These are phyloP conservation scores for Nematocida displodere DNA, from an alignment of 371 early-diverging fungal genomes.

Conservation along the genomic window DNA sequence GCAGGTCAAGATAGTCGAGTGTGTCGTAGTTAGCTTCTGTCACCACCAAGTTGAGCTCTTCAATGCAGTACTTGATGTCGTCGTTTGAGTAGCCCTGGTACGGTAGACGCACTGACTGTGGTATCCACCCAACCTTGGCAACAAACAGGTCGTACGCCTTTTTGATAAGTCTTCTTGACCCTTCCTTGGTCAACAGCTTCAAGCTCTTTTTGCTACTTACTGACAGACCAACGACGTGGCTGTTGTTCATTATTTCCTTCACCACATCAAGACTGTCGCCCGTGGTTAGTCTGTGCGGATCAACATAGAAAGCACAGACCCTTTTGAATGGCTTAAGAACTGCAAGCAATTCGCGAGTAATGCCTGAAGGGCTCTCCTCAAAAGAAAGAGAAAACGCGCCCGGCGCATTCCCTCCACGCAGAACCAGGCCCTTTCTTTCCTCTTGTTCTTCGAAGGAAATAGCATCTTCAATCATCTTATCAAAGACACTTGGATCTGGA, in stretches of 20 bases:
- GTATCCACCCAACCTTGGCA: neutral
- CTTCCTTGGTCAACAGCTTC: neutral
- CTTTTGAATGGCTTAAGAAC: slow-evolving; percentile 15
- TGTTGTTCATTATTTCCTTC: slow-evolving; percentile 5
- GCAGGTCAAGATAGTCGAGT: slow-evolving; percentile 9
- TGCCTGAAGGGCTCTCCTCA: slow-evolving; percentile 20
- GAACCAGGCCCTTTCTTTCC: neutral
- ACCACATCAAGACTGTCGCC: neutral
- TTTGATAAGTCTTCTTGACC: neutral
- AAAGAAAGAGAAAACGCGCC: slow-evolving; percentile 20
- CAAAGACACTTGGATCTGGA: slow-evolving; percentile 12
- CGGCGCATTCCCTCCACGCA: neutral
- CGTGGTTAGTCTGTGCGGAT: slow-evolving; percentile 27
- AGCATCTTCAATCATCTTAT: neutral
- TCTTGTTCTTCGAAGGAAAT: neutral
- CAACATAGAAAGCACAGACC: slow-evolving; percentile 20
- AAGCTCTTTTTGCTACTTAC: neutral
- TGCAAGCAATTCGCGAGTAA: neutral
- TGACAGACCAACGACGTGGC: slow-evolving; percentile 12
- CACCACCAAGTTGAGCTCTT: slow-evolving; percentile 2
- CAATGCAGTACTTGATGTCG: slow-evolving; percentile 19
- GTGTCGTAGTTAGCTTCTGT: slow-evolving; percentile 31
- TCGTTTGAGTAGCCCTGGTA: slow-evolving; percentile 29
- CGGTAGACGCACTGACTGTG: slow-evolving; percentile 13
- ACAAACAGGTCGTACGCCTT: neutral